A percentile compares a stretch with the other conserved stretches of the same genome.
phyloP scores from a whole-genome alignment of 192 early-diverging fungal genomes.

The Podila verticillata region DNA sequence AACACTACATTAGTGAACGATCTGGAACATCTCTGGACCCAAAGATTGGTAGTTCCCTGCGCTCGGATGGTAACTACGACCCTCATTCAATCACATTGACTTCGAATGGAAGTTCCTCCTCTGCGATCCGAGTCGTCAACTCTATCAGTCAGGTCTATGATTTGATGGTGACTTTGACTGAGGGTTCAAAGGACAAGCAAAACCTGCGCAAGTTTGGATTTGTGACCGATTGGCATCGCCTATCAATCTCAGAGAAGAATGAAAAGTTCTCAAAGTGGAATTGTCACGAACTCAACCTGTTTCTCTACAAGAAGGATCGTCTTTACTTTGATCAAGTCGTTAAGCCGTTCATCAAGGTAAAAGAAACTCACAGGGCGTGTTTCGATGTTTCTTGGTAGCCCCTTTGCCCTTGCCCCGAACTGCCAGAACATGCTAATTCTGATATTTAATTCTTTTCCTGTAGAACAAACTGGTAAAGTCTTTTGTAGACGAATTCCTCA shows the following conservation, averaged over 20 bases:
- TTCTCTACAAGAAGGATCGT: constrained; percentile 57
- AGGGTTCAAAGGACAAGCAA: neutral
- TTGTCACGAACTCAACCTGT: constrained; percentile 61
- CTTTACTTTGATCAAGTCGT: constrained; percentile 50
- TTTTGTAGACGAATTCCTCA: constrained; percentile 56
- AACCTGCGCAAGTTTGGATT: constrained; percentile 41
- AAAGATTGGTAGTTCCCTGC: neutral
- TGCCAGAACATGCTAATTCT: no score
- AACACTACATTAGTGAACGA: constrained; percentile 37
- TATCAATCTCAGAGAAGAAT: constrained; percentile 34
- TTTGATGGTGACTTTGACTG: constrained; percentile 29
- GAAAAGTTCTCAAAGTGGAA: constrained; percentile 41
- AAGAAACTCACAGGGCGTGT: no score
- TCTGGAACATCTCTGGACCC: constrained; percentile 23
- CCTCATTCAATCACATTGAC: constrained; percentile 15
- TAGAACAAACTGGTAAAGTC: constrained; percentile 61
- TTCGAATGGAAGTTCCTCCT: constrained; percentile 28
- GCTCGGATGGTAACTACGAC: neutral
- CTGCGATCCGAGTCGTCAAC: constrained; percentile 27
- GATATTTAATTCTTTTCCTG: neutral
- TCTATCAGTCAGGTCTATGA: constrained; percentile 41
- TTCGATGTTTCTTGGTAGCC: neutral
- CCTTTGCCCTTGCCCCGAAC: no score
- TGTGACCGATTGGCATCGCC: constrained; percentile 45
- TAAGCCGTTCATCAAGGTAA: constrained; percentile 55